Evolutionary conservation across 2,329 filamentous ascomycete genomes (phyloP).

Genomic region (Pseudonectria foliicola): DNA sequence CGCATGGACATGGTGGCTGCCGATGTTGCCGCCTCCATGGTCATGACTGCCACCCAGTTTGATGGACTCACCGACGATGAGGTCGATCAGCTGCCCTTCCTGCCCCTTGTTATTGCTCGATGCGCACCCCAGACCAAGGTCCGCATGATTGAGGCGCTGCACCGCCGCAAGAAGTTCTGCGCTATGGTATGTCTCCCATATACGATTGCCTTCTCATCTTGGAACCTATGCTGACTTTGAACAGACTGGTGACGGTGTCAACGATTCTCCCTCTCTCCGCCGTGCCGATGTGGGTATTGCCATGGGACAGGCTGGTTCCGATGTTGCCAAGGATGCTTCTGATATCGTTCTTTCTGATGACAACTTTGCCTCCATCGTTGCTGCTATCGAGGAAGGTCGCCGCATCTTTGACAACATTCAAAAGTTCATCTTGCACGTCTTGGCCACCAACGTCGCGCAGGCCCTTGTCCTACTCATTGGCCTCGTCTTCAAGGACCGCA

Average conservation of each 20-base stretch:
- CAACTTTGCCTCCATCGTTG: slow-evolving; percentile 66
- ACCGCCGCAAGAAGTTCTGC: slow-evolving; percentile 56
- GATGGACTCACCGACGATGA: slow-evolving; percentile 56
- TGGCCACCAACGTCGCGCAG: slow-evolving; percentile 65
- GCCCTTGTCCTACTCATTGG: slow-evolving; percentile 64
- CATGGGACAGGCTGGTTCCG: slow-evolving; percentile 55
- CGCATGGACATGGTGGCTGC: slow-evolving; percentile 42
- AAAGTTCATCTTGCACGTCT: slow-evolving; percentile 64
- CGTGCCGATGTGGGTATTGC: slow-evolving; percentile 65
- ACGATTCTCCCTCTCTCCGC: slow-evolving; percentile 65
- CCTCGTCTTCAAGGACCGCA: slow-evolving; percentile 61
- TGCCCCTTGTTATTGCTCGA: slow-evolving; percentile 62
- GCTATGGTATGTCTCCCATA: slow-evolving; percentile 48
- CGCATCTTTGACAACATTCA: slow-evolving; percentile 71
- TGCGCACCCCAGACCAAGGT: slow-evolving; percentile 66
- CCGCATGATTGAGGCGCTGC: slow-evolving; percentile 66
- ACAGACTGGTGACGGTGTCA: slow-evolving; percentile 63
- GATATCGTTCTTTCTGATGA: slow-evolving; percentile 66
- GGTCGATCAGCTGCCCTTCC: slow-evolving; percentile 55
- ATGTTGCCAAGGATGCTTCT: slow-evolving; percentile 57
- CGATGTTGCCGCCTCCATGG: slow-evolving; percentile 50
- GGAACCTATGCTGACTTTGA: slow-evolving; percentile 6
- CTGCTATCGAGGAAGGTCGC: slow-evolving; percentile 64
- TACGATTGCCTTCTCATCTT: background rate
- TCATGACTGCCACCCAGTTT: slow-evolving; percentile 58